phyloP scores from a whole-genome alignment of 176 grass and related monocot species.

The Neostapfia colusana region DNA sequence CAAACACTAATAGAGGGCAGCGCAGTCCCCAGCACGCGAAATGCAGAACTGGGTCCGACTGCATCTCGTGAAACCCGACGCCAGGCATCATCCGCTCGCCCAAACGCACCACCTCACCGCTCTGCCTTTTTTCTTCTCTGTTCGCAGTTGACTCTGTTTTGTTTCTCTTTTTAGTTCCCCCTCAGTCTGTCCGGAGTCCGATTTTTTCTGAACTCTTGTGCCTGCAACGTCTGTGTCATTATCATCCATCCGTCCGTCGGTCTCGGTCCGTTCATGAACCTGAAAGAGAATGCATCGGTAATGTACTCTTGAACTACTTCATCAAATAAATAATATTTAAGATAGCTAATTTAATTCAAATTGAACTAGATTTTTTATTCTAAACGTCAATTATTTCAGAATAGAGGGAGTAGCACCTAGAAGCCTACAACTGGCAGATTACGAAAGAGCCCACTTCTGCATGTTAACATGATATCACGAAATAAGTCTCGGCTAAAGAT shows the following conservation, averaged over 20 bases:
- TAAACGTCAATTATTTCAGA: too few relatives aligned
- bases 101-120: not conserved
- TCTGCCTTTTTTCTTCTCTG: not conserved
- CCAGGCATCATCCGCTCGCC: not conserved
- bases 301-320: not conserved
- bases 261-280: not conserved
- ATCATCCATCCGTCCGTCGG: not conserved
- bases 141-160: not conserved
- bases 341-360: too few relatives aligned
- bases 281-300: not conserved
- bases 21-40: slow-evolving; percentile 14
- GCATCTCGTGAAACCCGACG: not conserved
- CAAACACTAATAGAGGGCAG: not conserved
- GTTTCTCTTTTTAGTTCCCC: not conserved
- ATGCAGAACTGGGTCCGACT: not conserved
- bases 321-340: too few relatives aligned
- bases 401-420: not conserved
- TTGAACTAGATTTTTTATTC: too few relatives aligned
- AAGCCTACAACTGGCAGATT: not conserved
- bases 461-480: too few relatives aligned
- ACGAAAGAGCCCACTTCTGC: not conserved
- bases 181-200: too few relatives aligned
- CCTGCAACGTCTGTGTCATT: not conserved
- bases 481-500: too few relatives aligned
- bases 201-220: not conserved